Conservation (phyloP, 2,329 filamentous ascomycete genomes). For the Penicillium italicum region DNA sequence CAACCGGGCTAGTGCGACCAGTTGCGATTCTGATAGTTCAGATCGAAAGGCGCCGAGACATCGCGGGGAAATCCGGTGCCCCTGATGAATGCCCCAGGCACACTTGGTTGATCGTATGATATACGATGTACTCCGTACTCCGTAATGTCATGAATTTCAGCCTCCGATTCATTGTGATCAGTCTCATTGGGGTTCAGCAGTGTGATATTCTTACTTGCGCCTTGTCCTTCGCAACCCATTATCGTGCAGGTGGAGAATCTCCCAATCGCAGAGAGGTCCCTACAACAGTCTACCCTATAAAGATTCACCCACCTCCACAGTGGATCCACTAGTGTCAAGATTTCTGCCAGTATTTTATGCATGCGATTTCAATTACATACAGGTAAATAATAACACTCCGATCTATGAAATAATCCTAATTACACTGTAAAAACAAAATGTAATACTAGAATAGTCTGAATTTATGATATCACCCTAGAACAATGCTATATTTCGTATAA, state of each 20-base stretch:
- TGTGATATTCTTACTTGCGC: neutral
- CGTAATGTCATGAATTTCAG: neutral
- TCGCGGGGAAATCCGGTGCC: slow-evolving; percentile 14
- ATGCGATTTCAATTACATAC: too few species aligned
- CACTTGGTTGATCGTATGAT: neutral
- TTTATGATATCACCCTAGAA: too few species aligned
- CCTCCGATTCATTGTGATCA: neutral
- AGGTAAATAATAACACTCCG: too few species aligned
- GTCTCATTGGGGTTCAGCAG: neutral
- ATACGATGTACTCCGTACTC: neutral
- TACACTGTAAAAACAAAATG: too few species aligned
- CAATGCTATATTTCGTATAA: too few species aligned
- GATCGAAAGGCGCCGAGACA: slow-evolving; percentile 21
- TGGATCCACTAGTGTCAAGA: too few species aligned
- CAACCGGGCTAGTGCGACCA: slow-evolving; percentile 14
- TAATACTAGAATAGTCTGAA: too few species aligned
- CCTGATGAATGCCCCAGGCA: neutral
- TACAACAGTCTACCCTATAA: too few species aligned
- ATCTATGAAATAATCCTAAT: too few species aligned
- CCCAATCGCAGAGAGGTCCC: slow-evolving; percentile 5
- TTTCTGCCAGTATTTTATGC: too few species aligned
- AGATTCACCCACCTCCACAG: too few species aligned
- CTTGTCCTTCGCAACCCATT: slow-evolving; percentile 1
- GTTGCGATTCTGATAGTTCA: slow-evolving; percentile 24
- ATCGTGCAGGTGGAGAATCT: slow-evolving; percentile 10